phyloP scores from a whole-genome alignment of 495 filamentous ascomycete species.

The Amphirosellinia nigrospora region DNA sequence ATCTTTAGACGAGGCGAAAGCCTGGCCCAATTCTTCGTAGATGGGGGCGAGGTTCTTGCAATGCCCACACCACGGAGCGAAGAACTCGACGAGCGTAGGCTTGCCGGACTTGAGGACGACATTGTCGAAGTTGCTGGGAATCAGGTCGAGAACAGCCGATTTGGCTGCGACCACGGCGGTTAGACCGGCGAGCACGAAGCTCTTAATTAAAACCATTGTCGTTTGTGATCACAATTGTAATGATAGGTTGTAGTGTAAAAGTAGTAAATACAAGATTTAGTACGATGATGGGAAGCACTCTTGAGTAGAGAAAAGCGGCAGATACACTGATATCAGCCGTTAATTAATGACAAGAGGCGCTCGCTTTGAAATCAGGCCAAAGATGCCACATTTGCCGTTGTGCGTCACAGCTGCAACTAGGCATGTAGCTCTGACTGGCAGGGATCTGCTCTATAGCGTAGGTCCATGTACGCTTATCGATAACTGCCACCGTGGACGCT shows the following conservation, averaged over 20 bases:
- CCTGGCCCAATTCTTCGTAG: conserved; percentile 88
- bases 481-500: no score
- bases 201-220: conserved; percentile 59
- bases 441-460: conserved; percentile 19
- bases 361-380: conserved; percentile 37
- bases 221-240: conserved; percentile 6
- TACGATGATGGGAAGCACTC: neutral
- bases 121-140: conserved; percentile 86
- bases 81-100: conserved; percentile 97
- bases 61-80: conserved; percentile 98
- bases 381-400: conserved; percentile 36
- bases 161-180: conserved; percentile 54
- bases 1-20: conserved; percentile 74
- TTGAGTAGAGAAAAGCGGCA: neutral
- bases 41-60: conserved; percentile 96
- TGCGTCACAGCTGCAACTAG: conserved; percentile 18
- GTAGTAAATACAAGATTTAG: conserved; percentile 5
- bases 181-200: conserved; percentile 57
- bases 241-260: neutral
- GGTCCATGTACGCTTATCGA: neutral
- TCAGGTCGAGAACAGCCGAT: conserved; percentile 81
- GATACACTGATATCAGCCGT: neutral
- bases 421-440: conserved; percentile 18
- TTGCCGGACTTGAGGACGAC: conserved; percentile 90
- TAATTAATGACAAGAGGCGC: conserved; percentile 7